Percentiles rank a stretch among this genome's conserved stretches.
phyloP scores from a whole-genome alignment of 768 basidiomycete genomes.

The Kwoniella newhampshirensis region DNA sequence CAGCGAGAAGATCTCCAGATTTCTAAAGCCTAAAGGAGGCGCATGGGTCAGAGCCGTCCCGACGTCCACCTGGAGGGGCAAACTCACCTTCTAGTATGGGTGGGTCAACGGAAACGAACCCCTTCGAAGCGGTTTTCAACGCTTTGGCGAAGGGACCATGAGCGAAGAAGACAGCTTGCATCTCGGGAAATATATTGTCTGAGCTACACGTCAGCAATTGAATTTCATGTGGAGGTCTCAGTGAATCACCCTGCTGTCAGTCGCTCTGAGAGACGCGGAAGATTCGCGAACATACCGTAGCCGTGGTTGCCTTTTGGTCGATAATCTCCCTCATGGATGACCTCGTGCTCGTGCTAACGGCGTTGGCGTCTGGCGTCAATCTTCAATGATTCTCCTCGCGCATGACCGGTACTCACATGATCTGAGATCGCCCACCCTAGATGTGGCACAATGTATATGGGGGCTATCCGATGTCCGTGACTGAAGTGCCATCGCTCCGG shows the following conservation, averaged over 20 bases:
- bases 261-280: too few species aligned
- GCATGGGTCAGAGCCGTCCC: background rate
- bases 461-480: conserved; percentile 69
- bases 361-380: background rate
- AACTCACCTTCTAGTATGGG: conserved; percentile 29
- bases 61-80: too few species aligned
- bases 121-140: conserved; percentile 54
- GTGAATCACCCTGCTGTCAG: too few species aligned
- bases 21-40: conserved; percentile 69
- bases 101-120: conserved; percentile 58
- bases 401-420: conserved; percentile 39
- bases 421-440: conserved; percentile 78
- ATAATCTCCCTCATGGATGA: conserved; percentile 59
- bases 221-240: too few species aligned
- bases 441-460: conserved; percentile 78
- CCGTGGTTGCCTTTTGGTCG: conserved; percentile 80
- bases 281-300: conserved; percentile 55
- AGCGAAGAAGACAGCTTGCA: conserved; percentile 88
- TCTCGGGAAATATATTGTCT: conserved; percentile 71
- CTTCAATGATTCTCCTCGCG: too few species aligned
- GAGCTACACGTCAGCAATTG: background rate
- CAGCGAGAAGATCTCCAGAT: conserved; percentile 82
- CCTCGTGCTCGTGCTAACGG: conserved; percentile 54
- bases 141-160: conserved; percentile 81
- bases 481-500: conserved; percentile 76